Evolutionary conservation across 129 eudicot genomes (phyloP).

Genomic region (Rutidosis leptorrhynchoides): DNA sequence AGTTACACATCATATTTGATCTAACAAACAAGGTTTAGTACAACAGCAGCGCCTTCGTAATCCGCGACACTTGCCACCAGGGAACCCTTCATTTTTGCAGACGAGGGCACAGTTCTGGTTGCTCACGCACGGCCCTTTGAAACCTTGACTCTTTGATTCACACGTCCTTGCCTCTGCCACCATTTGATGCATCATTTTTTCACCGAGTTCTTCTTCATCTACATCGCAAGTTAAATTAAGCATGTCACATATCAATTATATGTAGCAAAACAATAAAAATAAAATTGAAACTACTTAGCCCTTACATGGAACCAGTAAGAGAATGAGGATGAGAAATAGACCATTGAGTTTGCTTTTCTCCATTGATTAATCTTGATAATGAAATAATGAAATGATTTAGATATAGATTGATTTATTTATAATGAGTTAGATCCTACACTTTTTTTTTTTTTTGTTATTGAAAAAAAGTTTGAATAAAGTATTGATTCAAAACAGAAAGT

Average conservation of each 20-base stretch:
- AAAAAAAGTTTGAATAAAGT: too few species aligned
- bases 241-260: too few species aligned
- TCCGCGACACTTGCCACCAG: conserved; percentile 5
- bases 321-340: neutral
- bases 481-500: too few species aligned
- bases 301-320: neutral
- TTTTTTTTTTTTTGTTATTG: too few species aligned
- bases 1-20: neutral
- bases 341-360: neutral
- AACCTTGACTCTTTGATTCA: conserved; percentile 19
- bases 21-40: conserved; percentile 15
- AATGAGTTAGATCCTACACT: too few species aligned
- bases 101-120: conserved; percentile 19
- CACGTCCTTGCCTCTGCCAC: conserved; percentile 14
- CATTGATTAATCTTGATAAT: neutral
- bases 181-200: neutral
- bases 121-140: conserved; percentile 18
- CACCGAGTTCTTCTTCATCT: neutral
- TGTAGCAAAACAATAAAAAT: too few species aligned
- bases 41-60: conserved; percentile 18
- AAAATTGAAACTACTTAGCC: too few species aligned
- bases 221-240: neutral
- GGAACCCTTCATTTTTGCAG: conserved; percentile 19
- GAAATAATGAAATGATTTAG: too few species aligned
- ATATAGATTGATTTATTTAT: too few species aligned